phyloP scores from a whole-genome alignment of 1,284 basidiomycete species.

The Peniophora sp. region DNA sequence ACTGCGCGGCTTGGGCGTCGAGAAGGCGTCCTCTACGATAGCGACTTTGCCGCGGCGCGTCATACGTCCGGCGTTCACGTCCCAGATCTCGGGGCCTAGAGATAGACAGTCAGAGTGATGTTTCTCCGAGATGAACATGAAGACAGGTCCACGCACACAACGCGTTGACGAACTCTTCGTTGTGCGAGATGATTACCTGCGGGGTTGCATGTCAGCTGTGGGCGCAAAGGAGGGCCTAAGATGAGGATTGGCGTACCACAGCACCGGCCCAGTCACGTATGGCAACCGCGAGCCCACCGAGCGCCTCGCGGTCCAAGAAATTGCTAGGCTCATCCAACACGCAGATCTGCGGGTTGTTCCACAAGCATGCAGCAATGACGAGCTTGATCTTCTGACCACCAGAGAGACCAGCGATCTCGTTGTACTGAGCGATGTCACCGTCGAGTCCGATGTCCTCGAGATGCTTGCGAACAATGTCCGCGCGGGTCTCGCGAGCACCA shows the following conservation, averaged over 20 bases:
- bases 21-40: constrained; percentile 72
- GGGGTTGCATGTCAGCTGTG: constrained; percentile 7
- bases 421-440: constrained; percentile 96
- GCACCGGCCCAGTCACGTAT: constrained; percentile 97
- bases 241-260: constrained; percentile 47
- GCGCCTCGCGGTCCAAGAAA: constrained; percentile 87
- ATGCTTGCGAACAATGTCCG: constrained; percentile 78
- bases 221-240: constrained; percentile 8
- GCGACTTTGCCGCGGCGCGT: constrained; percentile 84
- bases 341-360: constrained; percentile 88
- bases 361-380: constrained; percentile 89
- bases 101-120: constrained; percentile 8
- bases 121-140: constrained; percentile 1
- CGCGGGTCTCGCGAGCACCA: constrained; percentile 78
- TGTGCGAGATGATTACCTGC: constrained; percentile 94
- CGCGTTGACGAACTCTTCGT: constrained; percentile 84
- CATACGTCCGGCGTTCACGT: constrained; percentile 74
- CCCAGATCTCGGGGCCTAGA: constrained; percentile 75
- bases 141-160: constrained; percentile 54
- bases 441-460: constrained; percentile 94
- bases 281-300: constrained; percentile 91
- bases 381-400: constrained; percentile 98
- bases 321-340: constrained; percentile 95
- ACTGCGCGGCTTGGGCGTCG: constrained; percentile 57
- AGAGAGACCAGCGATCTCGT: constrained; percentile 87